Conservation (phyloP, 306 rosid species). For the Ochetophila trinervis region DNA sequence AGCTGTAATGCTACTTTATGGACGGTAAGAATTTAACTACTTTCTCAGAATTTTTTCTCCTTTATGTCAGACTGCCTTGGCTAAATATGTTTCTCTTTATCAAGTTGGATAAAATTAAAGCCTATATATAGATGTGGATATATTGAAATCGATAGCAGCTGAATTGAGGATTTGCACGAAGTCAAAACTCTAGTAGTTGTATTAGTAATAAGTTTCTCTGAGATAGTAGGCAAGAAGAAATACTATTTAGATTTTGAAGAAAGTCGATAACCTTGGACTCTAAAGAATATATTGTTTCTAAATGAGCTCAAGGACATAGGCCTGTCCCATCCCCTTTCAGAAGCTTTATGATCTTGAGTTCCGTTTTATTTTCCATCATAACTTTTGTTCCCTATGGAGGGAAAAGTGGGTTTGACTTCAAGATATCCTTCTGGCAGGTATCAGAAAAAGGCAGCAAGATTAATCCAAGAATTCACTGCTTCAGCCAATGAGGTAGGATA, state of each 20-base stretch:
- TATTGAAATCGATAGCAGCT: background rate
- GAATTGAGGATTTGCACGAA: background rate
- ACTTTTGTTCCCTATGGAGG: background rate
- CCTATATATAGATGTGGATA: background rate
- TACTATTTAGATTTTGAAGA: slow-evolving; percentile 1
- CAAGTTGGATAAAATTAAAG: background rate
- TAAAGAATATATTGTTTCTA: no score
- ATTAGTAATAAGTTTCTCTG: slow-evolving; percentile 13
- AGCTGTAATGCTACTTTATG: slow-evolving; percentile 72
- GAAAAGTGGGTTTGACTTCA: background rate
- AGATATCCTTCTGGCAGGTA: slow-evolving; percentile 46
- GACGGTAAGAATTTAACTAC: slow-evolving; percentile 49
- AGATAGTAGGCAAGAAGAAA: background rate
- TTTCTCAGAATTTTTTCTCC: slow-evolving; percentile 23
- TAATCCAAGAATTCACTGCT: slow-evolving; percentile 85
- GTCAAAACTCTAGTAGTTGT: background rate
- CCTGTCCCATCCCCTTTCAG: no score
- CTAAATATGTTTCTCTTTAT: background rate
- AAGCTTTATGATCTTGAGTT: background rate
- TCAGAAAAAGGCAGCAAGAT: slow-evolving; percentile 87
- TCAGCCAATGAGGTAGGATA: slow-evolving; percentile 80
- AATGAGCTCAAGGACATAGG: no score
- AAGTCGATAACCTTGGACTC: background rate
- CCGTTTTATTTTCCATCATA: slow-evolving; percentile 4
- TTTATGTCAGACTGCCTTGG: background rate